Evolutionary conservation across 139 green algal genomes (phyloP).

Genomic region (Coelastrella sp.): DNA sequence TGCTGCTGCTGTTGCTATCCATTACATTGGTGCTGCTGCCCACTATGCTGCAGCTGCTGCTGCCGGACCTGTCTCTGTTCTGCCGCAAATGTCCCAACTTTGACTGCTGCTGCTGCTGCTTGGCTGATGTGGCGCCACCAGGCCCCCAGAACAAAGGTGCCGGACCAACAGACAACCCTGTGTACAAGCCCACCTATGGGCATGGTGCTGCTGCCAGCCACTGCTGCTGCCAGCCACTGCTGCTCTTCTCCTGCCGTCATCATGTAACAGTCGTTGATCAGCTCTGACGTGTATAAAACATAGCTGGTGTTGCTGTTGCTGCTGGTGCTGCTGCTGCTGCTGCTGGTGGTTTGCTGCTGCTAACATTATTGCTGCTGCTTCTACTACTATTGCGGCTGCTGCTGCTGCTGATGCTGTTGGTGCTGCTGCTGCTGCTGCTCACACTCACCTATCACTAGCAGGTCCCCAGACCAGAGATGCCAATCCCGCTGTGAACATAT

Average conservation of each 20-base stretch:
- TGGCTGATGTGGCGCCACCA: too few species aligned
- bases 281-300: too few species aligned
- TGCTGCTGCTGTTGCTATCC: background rate
- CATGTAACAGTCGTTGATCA: too few species aligned
- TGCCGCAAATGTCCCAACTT: background rate
- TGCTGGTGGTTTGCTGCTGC: background rate
- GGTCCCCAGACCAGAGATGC: constrained; percentile 40
- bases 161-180: too few species aligned
- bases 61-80: background rate
- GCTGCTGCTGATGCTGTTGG: background rate
- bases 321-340: background rate
- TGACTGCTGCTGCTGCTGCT: too few species aligned
- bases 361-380: background rate
- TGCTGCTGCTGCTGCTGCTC: background rate
- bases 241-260: too few species aligned
- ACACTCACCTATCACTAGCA: constrained; percentile 13
- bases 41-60: background rate
- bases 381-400: background rate
- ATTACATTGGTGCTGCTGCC: background rate
- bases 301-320: background rate
- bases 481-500: constrained; percentile 23
- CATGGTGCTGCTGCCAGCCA: too few species aligned
- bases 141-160: too few species aligned
- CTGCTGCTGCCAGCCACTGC: too few species aligned
- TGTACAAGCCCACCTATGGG: too few species aligned